A percentile compares a stretch with the other conserved stretches of the same genome.
Conservation (phyloP, 2,329 filamentous ascomycete genomes). For the Nannizziopsis arthrosporioides region DNA sequence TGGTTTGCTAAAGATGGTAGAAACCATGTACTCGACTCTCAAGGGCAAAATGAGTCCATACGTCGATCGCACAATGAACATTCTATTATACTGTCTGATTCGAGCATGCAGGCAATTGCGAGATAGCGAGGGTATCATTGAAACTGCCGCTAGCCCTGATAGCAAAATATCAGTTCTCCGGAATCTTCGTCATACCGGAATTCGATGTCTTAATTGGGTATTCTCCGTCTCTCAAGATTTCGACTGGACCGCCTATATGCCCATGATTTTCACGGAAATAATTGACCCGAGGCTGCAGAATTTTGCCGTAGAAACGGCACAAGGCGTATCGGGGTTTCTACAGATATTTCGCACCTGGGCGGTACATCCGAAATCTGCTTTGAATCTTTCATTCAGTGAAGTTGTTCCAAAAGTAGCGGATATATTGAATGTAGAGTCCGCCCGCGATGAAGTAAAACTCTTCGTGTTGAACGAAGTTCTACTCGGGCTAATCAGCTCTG, state of each 20-base stretch:
- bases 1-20: constrained; percentile 83
- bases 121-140: constrained; percentile 17
- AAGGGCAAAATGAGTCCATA: constrained; percentile 61
- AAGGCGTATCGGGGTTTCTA: constrained; percentile 74
- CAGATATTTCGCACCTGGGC: constrained; percentile 75
- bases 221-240: constrained; percentile 61
- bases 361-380: constrained; percentile 50
- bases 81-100: constrained; percentile 70
- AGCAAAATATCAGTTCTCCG: constrained; percentile 27
- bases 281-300: constrained; percentile 66
- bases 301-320: constrained; percentile 72
- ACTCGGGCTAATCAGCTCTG: constrained; percentile 53
- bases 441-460: constrained; percentile 75
- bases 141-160: constrained; percentile 19
- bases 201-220: constrained; percentile 70
- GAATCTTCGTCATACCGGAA: constrained; percentile 47
- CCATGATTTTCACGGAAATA: constrained; percentile 59
- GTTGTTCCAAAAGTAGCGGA: constrained; percentile 62
- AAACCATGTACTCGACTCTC: constrained; percentile 73
- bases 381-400: constrained; percentile 53
- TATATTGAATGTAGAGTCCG: constrained; percentile 58
- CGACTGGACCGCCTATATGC: constrained; percentile 61
- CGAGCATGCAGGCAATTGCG: constrained; percentile 49
- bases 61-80: constrained; percentile 56
- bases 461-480: constrained; percentile 67